phyloP scores from a whole-genome alignment of 441 rosid species.

The Syzygium malaccense region DNA sequence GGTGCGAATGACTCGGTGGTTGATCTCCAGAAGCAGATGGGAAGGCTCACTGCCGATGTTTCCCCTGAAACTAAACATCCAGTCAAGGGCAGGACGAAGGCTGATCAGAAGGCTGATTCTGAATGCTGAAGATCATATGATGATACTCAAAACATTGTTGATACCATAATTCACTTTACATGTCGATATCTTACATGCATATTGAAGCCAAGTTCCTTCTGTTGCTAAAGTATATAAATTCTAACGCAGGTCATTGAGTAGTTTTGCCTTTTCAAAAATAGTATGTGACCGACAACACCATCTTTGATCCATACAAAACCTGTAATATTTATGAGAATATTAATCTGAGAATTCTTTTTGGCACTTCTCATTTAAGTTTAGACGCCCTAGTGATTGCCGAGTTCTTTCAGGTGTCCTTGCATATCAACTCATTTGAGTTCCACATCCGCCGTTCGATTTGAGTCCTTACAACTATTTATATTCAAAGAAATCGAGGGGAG shows the following conservation, averaged over 20 bases:
- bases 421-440: neutral
- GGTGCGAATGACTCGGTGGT: constrained; percentile 43
- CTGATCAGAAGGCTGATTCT: constrained; percentile 7
- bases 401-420: neutral
- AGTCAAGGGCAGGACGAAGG: constrained; percentile 18
- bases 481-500: neutral
- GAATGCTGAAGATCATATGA: neutral
- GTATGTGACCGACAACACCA: neutral
- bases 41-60: constrained; percentile 48
- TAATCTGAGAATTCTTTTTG: neutral
- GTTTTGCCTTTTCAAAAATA: neutral
- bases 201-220: neutral
- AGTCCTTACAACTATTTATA: neutral
- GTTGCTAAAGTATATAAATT: neutral
- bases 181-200: neutral
- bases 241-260: neutral
- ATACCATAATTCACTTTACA: neutral
- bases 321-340: neutral
- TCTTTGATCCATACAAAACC: neutral
- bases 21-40: constrained; percentile 65
- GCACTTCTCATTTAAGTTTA: neutral
- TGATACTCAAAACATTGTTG: neutral
- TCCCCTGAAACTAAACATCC: constrained; percentile 32
- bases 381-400: neutral
- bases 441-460: neutral